Conservation (phyloP, 2,329 filamentous ascomycete genomes). For the Pestalotiopsis sp. region DNA sequence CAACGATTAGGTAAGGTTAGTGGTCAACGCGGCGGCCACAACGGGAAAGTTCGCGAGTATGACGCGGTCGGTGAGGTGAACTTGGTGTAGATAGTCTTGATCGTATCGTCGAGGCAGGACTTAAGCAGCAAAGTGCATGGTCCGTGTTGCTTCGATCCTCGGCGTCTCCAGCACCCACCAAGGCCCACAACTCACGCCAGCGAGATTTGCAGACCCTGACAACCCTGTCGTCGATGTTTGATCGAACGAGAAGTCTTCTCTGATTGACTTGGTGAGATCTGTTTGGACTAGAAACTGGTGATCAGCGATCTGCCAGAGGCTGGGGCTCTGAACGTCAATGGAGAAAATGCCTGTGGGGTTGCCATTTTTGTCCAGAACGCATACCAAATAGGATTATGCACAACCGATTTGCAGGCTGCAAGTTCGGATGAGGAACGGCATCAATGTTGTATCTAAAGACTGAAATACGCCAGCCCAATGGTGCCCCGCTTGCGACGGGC, state of each 20-base stretch:
- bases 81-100: background rate
- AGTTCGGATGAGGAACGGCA: background rate
- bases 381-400: background rate
- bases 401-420: background rate
- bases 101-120: background rate
- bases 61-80: background rate
- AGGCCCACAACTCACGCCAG: background rate
- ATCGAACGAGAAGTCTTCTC: background rate
- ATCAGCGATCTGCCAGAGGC: background rate
- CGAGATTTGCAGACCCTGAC: background rate
- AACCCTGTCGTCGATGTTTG: background rate
- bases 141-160: constrained; percentile 3
- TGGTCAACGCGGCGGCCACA: background rate
- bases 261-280: background rate
- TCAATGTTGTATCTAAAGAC: background rate
- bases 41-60: background rate
- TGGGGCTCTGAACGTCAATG: background rate
- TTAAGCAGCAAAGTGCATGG: constrained; percentile 4
- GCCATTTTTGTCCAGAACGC: background rate
- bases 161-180: constrained; percentile 1
- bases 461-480: background rate
- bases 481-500: background rate
- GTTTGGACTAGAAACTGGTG: background rate
- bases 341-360: background rate
- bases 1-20: too few relatives aligned